Conservation (phyloP, 768 basidiomycete species). For the Russula ochroleuca region DNA sequence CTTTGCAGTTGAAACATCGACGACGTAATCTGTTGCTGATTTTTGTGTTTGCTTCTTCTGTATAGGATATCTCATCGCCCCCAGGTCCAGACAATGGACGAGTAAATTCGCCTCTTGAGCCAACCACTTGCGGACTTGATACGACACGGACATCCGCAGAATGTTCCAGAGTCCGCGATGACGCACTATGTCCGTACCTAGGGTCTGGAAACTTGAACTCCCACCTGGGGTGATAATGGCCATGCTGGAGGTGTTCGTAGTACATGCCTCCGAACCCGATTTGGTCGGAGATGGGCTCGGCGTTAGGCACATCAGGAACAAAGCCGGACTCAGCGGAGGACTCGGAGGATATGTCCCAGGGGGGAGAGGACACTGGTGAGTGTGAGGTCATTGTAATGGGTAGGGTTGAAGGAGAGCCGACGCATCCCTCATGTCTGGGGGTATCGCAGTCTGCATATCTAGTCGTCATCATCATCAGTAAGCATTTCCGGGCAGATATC, state of each 20-base stretch:
- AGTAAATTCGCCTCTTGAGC: slow-evolving; percentile 4
- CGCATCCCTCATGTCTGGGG: neutral
- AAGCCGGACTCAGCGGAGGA: slow-evolving; percentile 12
- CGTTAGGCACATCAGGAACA: neutral
- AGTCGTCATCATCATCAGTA: neutral
- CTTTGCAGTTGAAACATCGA: slow-evolving; percentile 79
- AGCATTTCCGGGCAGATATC: neutral
- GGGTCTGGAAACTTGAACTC: slow-evolving; percentile 1
- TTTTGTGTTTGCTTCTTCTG: slow-evolving; percentile 77
- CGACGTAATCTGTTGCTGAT: slow-evolving; percentile 69
- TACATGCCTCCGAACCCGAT: slow-evolving; percentile 9
- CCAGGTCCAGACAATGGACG: neutral
- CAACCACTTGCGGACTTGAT: neutral
- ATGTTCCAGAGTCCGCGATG: neutral
- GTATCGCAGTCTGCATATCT: slow-evolving; percentile 6
- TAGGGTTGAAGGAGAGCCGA: neutral
- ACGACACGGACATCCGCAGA: neutral
- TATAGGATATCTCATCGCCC: slow-evolving; percentile 35
- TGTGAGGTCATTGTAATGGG: neutral
- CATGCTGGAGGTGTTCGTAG: slow-evolving; percentile 7
- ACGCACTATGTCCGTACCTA: neutral
- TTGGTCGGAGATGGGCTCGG: slow-evolving; percentile 8
- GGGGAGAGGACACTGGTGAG: slow-evolving; percentile 3
- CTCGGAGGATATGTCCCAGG: slow-evolving; percentile 18
- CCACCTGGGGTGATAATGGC: slow-evolving; percentile 11